phyloP scores from a whole-genome alignment of 495 filamentous ascomycete genomes.

The Lichina pygmaea region DNA sequence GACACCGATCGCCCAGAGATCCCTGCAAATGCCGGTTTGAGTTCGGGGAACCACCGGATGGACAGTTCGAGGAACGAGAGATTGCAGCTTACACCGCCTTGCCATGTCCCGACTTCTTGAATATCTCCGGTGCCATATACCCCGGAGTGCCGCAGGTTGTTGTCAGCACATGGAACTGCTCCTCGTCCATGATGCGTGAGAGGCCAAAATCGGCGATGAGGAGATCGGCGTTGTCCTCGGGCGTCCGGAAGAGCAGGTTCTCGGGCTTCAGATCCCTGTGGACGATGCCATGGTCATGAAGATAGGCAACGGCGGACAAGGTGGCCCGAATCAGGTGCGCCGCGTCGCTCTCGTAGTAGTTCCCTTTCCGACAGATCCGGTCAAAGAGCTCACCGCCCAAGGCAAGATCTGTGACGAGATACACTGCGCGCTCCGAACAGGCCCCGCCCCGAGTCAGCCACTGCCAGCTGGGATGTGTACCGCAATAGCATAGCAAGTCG shows the following conservation, averaged over 20 bases:
- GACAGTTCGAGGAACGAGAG: too few relatives aligned
- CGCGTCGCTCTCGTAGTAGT: constrained; percentile 92
- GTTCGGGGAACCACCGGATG: background rate
- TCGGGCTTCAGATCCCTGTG: constrained; percentile 64
- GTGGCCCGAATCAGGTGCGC: constrained; percentile 87
- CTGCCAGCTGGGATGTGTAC: background rate
- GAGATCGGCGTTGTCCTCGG: constrained; percentile 64
- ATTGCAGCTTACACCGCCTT: constrained; percentile 37
- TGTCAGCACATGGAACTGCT: constrained; percentile 91
- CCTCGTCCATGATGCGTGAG: constrained; percentile 92
- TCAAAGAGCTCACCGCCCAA: constrained; percentile 94
- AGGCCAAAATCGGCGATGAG: constrained; percentile 93
- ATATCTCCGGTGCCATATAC: constrained; percentile 79
- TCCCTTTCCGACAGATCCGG: constrained; percentile 92
- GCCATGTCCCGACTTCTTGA: constrained; percentile 52
- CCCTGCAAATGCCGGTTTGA: constrained; percentile 14
- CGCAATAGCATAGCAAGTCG: background rate
- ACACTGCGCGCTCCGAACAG: constrained; percentile 26
- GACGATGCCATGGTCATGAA: constrained; percentile 95
- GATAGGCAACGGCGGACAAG: constrained; percentile 87
- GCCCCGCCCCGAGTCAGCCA: background rate
- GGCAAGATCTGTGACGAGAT: constrained; percentile 90
- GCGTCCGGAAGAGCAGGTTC: constrained; percentile 54
- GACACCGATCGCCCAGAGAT: constrained; percentile 58
- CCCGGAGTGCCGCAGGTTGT: constrained; percentile 95